Conservation (phyloP, 805 yeast species). For the Candida adriatica region DNA sequence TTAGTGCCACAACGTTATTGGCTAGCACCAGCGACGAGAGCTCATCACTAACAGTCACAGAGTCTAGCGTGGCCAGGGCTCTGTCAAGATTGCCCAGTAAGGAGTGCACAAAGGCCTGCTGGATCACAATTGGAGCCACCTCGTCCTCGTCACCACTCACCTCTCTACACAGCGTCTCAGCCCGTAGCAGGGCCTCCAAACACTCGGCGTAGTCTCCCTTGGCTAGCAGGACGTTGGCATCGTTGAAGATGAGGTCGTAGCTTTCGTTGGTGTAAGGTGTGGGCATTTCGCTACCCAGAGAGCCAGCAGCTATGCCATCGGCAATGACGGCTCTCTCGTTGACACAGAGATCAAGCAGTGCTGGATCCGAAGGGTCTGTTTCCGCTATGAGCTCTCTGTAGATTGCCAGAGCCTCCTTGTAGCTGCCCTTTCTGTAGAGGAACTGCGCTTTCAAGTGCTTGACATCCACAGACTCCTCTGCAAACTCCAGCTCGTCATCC, state of each 20-base stretch:
- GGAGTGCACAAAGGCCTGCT: conserved; percentile 51
- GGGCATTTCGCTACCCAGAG: conserved; percentile 10
- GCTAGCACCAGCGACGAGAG: conserved; percentile 25
- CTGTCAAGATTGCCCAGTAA: conserved; percentile 29
- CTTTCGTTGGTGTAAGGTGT: conserved; percentile 26
- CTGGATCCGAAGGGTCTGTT: conserved; percentile 30
- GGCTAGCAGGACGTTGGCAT: conserved; percentile 47
- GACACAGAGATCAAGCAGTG: conserved; percentile 48
- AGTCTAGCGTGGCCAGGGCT: conserved; percentile 30
- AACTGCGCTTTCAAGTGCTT: conserved; percentile 47
- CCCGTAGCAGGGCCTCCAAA: conserved; percentile 36
- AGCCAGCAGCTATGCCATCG: conserved; percentile 27
- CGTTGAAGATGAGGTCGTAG: conserved; percentile 61
- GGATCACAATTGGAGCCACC: conserved; percentile 54
- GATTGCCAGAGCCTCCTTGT: conserved; percentile 41
- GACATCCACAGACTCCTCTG: conserved; percentile 30
- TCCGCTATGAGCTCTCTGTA: conserved; percentile 40
- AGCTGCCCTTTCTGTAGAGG: conserved; percentile 43
- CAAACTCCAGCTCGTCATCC: conserved; percentile 24
- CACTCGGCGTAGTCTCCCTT: conserved; percentile 35
- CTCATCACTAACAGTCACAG: conserved; percentile 20
- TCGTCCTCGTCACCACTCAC: conserved; percentile 37
- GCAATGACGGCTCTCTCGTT: conserved; percentile 66
- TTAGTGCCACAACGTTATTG: conserved; percentile 24
- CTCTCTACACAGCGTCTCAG: conserved; percentile 34